These are phyloP conservation scores for Pythium grandisporangium DNA, from an alignment of 352 stramenopile genomes.

Conservation along the genomic window DNA sequence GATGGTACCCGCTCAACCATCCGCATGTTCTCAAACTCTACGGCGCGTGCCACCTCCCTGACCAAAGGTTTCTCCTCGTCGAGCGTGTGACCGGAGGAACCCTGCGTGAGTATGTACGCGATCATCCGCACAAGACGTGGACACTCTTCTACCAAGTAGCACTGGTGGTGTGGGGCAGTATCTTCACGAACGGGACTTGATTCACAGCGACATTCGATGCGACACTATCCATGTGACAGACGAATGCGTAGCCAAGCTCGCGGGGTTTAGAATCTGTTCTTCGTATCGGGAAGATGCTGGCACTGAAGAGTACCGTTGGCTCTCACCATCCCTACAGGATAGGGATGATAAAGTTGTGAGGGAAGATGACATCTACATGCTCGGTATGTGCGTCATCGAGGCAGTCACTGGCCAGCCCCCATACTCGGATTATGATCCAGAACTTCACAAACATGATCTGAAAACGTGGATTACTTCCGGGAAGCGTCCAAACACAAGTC, in stretches of 20 bases:
- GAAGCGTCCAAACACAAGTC: background rate
- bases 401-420: slow-evolving; percentile 1
- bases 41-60: slow-evolving; percentile 3
- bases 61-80: background rate
- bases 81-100: background rate
- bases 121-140: background rate
- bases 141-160: slow-evolving; percentile 1
- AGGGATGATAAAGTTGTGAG: background rate
- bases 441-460: background rate
- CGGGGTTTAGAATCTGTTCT: background rate
- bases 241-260: background rate
- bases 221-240: background rate
- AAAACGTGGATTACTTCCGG: background rate
- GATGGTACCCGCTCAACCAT: slow-evolving; percentile 5
- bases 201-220: background rate
- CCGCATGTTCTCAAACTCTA: slow-evolving; percentile 5
- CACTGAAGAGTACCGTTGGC: background rate
- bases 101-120: slow-evolving; percentile 1
- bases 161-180: slow-evolving; percentile 3
- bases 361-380: slow-evolving; percentile 3
- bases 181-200: slow-evolving; percentile 4
- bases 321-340: background rate
- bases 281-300: background rate
- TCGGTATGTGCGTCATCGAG: slow-evolving; percentile 6
- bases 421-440: background rate